These are phyloP conservation scores for Pyronema omphalodes DNA, from an alignment of 495 filamentous ascomycete genomes.

Conservation along the genomic window DNA sequence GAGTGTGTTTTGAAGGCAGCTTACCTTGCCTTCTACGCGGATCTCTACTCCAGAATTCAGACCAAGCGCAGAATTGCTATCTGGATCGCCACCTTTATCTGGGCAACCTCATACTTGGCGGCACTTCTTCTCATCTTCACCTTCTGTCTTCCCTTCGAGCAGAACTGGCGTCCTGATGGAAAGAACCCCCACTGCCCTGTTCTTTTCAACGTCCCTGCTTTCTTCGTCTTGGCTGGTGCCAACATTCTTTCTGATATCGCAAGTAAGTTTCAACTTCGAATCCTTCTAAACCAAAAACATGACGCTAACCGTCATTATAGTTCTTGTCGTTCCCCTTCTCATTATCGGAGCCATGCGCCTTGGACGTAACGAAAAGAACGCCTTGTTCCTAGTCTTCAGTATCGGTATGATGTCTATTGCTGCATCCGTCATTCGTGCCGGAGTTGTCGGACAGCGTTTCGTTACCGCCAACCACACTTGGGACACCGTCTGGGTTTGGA, in stretches of 20 bases:
- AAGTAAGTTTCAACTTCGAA: neutral
- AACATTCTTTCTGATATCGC: neutral
- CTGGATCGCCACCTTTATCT: neutral
- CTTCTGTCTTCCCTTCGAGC: neutral
- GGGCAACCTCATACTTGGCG: neutral
- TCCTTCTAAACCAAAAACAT: neutral
- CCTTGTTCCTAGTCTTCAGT: constrained; percentile 15
- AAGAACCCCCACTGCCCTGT: neutral
- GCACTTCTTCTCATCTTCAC: neutral
- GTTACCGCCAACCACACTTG: neutral
- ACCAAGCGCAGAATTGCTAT: neutral
- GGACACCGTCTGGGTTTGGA: neutral
- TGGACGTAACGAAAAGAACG: neutral
- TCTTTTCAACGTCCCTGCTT: neutral
- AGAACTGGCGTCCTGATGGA: neutral
- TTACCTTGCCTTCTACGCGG: constrained; percentile 1
- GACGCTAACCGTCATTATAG: constrained; percentile 1
- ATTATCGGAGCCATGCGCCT: constrained; percentile 5
- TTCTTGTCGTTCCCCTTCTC: constrained; percentile 7
- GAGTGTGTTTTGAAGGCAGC: neutral
- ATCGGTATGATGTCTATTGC: constrained; percentile 2
- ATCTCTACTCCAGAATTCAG: neutral
- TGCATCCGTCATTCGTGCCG: neutral
- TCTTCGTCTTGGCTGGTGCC: neutral
- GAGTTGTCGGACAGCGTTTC: neutral